These are phyloP conservation scores for Trypanosoma rangeli DNA, from an alignment of 208 protist genomes.

Conservation along the genomic window DNA sequence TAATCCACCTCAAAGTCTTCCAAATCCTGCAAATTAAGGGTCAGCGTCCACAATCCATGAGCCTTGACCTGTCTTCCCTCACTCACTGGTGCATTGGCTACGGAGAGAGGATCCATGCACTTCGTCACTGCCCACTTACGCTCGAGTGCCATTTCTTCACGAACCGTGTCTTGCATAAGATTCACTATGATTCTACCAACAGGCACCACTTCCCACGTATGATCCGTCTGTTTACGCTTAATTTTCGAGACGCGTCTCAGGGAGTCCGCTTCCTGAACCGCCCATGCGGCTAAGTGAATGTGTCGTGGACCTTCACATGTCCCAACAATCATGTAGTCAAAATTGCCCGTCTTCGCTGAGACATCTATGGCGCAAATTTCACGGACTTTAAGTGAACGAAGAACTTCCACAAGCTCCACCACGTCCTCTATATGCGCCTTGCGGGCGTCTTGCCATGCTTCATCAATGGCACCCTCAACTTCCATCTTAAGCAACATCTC, in stretches of 20 bases:
- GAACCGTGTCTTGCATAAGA: conserved; percentile 80
- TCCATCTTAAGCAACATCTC: conserved; percentile 89
- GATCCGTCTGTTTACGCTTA: conserved; percentile 69
- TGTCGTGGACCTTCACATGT: conserved; percentile 86
- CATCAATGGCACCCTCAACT: conserved; percentile 86
- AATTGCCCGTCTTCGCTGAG: conserved; percentile 77
- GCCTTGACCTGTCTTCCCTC: conserved; percentile 74
- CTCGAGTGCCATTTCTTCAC: conserved; percentile 78
- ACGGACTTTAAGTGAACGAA: conserved; percentile 72
- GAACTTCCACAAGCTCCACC: conserved; percentile 62
- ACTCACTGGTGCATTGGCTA: conserved; percentile 80
- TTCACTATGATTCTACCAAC: conserved; percentile 88
- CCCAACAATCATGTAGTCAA: conserved; percentile 90
- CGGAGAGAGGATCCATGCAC: conserved; percentile 78
- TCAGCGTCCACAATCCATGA: conserved; percentile 89
- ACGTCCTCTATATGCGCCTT: conserved; percentile 82
- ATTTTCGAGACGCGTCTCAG: conserved; percentile 77
- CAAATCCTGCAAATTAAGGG: conserved; percentile 88
- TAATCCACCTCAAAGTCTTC: conserved; percentile 93
- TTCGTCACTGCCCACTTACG: conserved; percentile 88
- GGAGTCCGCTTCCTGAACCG: conserved; percentile 82
- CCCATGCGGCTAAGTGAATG: conserved; percentile 89
- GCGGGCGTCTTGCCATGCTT: conserved; percentile 77
- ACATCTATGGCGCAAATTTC: conserved; percentile 88
- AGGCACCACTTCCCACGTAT: conserved; percentile 86